Evolutionary conservation across 306 rosid genomes (phyloP), one percentile per base, ranked within the genome.

Genomic region (Senna siamea): DNA sequence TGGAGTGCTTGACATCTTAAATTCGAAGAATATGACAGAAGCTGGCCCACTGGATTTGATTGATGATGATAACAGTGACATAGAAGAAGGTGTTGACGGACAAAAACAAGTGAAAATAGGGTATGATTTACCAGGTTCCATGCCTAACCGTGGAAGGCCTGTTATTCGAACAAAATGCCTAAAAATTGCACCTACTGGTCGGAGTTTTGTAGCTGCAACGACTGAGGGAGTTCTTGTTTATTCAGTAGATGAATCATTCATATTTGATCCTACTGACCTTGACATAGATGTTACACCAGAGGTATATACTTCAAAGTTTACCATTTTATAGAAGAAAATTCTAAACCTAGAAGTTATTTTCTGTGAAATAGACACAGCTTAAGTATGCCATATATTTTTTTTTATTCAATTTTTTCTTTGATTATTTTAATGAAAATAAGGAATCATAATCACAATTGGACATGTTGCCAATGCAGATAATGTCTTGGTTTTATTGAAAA

Each of bases 261-360:
- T 94, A 81, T 94, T 92, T 48, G 97, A 92, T 81, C 97, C 97
- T 68, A 88, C 95, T 66, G 97, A 94, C 81, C 95, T 94, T 19
- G 99, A 94, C 86, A 87, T 94, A n/a, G 85, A 94, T 79, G 96
- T 94, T 78, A 92, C 97, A 17, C 96, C 99, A 3, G 95, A 92
- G 97, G 99, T 92, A 85, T n/a, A 26, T 14, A 30, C 5, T 66
- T 20, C 22, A 0, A 44, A 53, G 34, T 22, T 73, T 18, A 53
- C 48, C 15, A 41, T 47, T 66, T 52, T 66, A 26, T 26, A 26
- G 1, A 26, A 1, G 30, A 26, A 26, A 26, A 26, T 26, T 26
- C 30, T 26, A 26, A 26, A 26, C 30, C 30, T 26, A 7, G 40
- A 37, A 37, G 6, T 37, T 37, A 5, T 37, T 37, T 37, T 37